A percentile compares a stretch with the other conserved stretches of the same genome.
Evolutionary conservation across 108 stramenopile genomes (phyloP).

Genomic region (Tribonema minus): DNA sequence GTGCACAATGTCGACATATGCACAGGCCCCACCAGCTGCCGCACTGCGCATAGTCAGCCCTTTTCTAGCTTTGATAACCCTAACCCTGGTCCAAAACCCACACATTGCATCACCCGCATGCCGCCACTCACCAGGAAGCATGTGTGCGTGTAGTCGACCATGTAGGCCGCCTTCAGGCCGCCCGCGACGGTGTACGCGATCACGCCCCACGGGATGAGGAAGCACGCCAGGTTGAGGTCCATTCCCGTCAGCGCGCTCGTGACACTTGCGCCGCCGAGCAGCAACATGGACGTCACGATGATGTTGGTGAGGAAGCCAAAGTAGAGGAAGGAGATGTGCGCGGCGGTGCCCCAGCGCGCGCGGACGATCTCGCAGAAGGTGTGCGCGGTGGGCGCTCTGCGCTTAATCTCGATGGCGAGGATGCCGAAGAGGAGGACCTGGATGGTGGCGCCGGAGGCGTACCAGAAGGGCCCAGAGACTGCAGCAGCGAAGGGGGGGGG

Average conservation of each 20-base stretch:
- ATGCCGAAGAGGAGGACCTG: constrained; percentile 87
- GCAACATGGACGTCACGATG: constrained; percentile 85
- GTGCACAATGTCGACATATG: too few species aligned
- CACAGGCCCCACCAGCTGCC: too few species aligned
- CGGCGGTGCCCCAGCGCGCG: constrained; percentile 78
- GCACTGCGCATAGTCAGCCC: too few species aligned
- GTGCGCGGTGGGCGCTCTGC: constrained; percentile 79
- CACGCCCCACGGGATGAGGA: constrained; percentile 85
- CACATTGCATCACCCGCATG: too few species aligned
- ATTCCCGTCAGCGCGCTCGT: constrained; percentile 80
- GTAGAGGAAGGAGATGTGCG: constrained; percentile 82
- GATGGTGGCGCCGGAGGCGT: constrained; percentile 82
- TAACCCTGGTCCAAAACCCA: too few species aligned
- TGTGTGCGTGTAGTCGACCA: constrained; percentile 55
- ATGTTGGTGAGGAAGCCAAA: constrained; percentile 74
- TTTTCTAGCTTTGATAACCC: too few species aligned
- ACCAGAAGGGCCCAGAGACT: constrained; percentile 78
- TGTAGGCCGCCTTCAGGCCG: constrained; percentile 84
- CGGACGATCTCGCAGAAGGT: constrained; percentile 85
- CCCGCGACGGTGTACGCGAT: constrained; percentile 83
- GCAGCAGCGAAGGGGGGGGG: not conserved
- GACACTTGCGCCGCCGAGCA: constrained; percentile 86
- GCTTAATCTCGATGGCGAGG: constrained; percentile 82
- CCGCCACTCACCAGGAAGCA: constrained; percentile 6
- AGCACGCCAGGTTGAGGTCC: constrained; percentile 70